phyloP scores from a whole-genome alignment of 2,329 filamentous ascomycete species.

The Chaetoscypha palmicola region DNA sequence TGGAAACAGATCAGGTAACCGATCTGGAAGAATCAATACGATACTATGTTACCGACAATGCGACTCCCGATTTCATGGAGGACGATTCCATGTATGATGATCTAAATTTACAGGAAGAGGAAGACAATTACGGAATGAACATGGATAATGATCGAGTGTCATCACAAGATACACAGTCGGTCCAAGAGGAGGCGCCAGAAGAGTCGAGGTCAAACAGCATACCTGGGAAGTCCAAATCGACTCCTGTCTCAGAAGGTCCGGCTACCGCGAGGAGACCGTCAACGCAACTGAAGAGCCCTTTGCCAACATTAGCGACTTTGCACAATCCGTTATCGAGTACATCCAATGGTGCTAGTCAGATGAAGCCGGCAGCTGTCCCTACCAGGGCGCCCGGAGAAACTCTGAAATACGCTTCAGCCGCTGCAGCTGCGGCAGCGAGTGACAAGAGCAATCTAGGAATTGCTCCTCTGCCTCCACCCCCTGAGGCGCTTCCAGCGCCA shows the following conservation, averaged over 20 bases:
- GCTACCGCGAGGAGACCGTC: constrained; percentile 65
- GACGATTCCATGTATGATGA: constrained; percentile 96
- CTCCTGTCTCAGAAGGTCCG: constrained; percentile 50
- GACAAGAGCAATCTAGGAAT: constrained; percentile 90
- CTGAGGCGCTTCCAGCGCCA: constrained; percentile 50
- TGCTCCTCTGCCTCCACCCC: constrained; percentile 84
- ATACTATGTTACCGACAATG: constrained; percentile 89
- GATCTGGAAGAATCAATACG: constrained; percentile 87
- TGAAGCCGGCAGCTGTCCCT: constrained; percentile 90
- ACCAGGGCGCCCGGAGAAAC: constrained; percentile 80
- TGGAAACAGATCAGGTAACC: constrained; percentile 80
- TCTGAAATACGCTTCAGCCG: constrained; percentile 93
- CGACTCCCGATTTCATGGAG: constrained; percentile 83
- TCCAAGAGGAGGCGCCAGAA: constrained; percentile 76
- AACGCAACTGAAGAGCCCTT: constrained; percentile 83
- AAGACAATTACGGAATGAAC: constrained; percentile 75
- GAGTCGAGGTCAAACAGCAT: constrained; percentile 42
- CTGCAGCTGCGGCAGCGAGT: constrained; percentile 85
- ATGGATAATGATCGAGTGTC: constrained; percentile 79
- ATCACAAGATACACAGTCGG: constrained; percentile 90
- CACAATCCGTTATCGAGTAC: constrained; percentile 63
- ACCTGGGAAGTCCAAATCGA: constrained; percentile 43
- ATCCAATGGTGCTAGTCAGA: constrained; percentile 56
- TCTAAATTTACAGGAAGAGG: constrained; percentile 84
- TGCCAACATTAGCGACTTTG: constrained; percentile 86